Evolutionary conservation across 371 early-diverging fungal species (phyloP).

Genomic region (Mucor plumbeus): DNA sequence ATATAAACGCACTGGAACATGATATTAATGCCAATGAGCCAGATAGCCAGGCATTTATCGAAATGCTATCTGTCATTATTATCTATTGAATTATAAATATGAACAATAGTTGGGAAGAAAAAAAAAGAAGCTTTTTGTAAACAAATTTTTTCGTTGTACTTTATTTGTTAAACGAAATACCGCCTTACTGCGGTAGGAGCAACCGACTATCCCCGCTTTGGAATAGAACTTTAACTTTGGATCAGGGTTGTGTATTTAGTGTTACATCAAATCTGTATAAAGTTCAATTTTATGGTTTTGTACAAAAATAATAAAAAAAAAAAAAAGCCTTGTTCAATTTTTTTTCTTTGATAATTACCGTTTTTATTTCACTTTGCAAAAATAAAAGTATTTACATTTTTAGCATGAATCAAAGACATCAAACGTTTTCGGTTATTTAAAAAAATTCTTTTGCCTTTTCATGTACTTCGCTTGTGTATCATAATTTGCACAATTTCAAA

Average conservation of each 20-base stretch:
- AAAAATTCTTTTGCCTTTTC: background rate
- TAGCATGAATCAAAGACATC: too few relatives aligned
- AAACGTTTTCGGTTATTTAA: background rate
- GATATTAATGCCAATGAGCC: constrained; percentile 16
- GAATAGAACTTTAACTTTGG: background rate
- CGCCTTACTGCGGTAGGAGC: too few relatives aligned
- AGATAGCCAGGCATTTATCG: constrained; percentile 16
- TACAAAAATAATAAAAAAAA: too few relatives aligned
- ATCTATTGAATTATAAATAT: too few relatives aligned
- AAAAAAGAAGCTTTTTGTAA: too few relatives aligned
- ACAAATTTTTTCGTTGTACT: too few relatives aligned
- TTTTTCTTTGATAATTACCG: background rate
- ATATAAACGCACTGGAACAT: constrained; percentile 27
- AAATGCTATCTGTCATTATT: constrained; percentile 10
- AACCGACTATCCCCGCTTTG: background rate
- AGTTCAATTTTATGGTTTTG: background rate
- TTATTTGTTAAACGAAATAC: too few relatives aligned
- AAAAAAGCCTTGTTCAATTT: too few relatives aligned
- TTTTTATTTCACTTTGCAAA: too few relatives aligned
- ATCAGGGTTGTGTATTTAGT: background rate
- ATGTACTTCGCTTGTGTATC: background rate
- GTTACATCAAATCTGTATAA: background rate
- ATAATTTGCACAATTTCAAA: background rate
- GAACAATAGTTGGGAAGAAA: too few relatives aligned
- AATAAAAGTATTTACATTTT: background rate